Evolutionary conservation across 2,329 filamentous ascomycete species (phyloP).

Genomic region (Xylaria sp.): DNA sequence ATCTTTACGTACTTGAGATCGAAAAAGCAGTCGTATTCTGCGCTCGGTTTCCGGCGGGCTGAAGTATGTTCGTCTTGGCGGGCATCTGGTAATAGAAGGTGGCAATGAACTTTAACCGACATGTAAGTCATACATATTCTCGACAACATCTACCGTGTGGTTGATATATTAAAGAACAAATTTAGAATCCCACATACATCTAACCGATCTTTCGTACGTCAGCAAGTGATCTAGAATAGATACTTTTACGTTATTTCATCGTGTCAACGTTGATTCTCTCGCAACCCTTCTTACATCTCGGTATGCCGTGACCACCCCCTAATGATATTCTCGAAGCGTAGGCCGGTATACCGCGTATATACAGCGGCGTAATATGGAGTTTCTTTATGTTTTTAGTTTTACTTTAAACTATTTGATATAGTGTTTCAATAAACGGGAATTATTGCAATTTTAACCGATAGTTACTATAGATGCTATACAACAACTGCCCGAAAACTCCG

Average conservation of each 20-base stretch:
- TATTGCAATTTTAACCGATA: slow-evolving; percentile 4
- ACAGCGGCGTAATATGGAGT: background rate
- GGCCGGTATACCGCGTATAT: background rate
- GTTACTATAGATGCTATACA: slow-evolving; percentile 1
- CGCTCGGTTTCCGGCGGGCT: slow-evolving; percentile 33
- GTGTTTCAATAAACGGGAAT: slow-evolving; percentile 6
- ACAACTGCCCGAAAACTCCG: background rate
- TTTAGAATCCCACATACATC: slow-evolving; percentile 17
- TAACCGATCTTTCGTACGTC: background rate
- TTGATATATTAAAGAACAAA: slow-evolving; percentile 12
- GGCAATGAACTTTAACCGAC: slow-evolving; percentile 32
- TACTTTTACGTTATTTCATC: slow-evolving; percentile 23
- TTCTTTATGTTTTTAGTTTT: background rate
- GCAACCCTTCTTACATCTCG: slow-evolving; percentile 12
- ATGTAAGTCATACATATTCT: slow-evolving; percentile 21
- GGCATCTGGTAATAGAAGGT: slow-evolving; percentile 29
- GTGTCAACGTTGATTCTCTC: slow-evolving; percentile 7
- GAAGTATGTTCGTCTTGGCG: slow-evolving; percentile 11
- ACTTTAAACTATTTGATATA: background rate
- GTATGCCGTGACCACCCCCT: background rate
- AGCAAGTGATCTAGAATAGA: slow-evolving; percentile 1
- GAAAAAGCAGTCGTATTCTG: slow-evolving; percentile 15
- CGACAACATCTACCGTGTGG: background rate
- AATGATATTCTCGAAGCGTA: background rate
- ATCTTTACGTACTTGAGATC: slow-evolving; percentile 25